These are phyloP conservation scores for Yamadazyma kitorensis DNA, from an alignment of 805 yeast species.

Conservation along the genomic window DNA sequence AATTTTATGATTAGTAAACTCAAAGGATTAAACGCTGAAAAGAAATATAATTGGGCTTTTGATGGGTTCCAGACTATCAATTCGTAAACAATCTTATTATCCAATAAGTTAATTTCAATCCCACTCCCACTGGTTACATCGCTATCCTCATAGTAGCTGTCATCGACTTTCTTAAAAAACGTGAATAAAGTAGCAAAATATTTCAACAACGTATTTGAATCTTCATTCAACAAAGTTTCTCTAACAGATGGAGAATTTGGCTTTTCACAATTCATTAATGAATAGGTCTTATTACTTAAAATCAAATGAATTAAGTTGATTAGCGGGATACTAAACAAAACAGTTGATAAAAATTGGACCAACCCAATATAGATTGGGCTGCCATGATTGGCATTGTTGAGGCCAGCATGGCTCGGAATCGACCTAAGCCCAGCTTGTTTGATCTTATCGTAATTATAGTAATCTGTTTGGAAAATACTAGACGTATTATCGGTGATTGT, in stretches of 20 bases:
- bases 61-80: slow-evolving; percentile 68
- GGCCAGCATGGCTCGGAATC: not conserved
- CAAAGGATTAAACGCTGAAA: slow-evolving; percentile 59
- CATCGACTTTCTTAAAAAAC: slow-evolving; percentile 11
- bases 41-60: slow-evolving; percentile 49
- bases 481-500: slow-evolving; percentile 27
- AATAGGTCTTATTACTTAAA: slow-evolving; percentile 24
- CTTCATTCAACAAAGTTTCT: slow-evolving; percentile 11
- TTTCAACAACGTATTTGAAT: not conserved
- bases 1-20: slow-evolving; percentile 44
- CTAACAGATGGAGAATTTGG: slow-evolving; percentile 24
- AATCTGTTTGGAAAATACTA: slow-evolving; percentile 33
- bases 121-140: not conserved
- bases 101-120: slow-evolving; percentile 15
- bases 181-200: not conserved
- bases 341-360: slow-evolving; percentile 1
- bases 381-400: not conserved
- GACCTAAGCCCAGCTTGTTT: slow-evolving; percentile 11
- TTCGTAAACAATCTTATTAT: slow-evolving; percentile 46
- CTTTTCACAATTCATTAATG: slow-evolving; percentile 28
- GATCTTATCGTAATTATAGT: slow-evolving; percentile 30
- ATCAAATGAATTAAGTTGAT: slow-evolving; percentile 14
- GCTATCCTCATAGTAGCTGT: slow-evolving; percentile 18
- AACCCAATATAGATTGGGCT: slow-evolving; percentile 4
- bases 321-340: slow-evolving; percentile 15